Base-by-base conservation (phyloP, 495 filamentous ascomycete species). In the Neurospora sp. region DNA sequence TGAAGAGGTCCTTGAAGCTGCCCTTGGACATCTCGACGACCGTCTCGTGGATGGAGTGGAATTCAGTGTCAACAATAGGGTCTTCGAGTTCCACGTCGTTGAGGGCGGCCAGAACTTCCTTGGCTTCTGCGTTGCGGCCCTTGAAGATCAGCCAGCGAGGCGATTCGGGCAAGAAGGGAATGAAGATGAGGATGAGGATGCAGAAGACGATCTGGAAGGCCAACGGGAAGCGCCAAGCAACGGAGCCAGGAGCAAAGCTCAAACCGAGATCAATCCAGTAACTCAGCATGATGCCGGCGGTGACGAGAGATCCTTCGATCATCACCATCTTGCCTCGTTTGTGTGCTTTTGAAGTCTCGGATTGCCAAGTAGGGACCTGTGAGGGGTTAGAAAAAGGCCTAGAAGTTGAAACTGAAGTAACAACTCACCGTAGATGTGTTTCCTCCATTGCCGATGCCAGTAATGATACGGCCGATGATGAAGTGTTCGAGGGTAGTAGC, bases 241-340 rank as follows among this genome's bases (percentile, higher is more conserved):
- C 88, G 20, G 87, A 86, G 73, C 79, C 88, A 71, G 89, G 86
- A 54, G 91, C 79, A 73, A 90, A 94, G 41, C 89, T 88, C 62
- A 93, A 85, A 23, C 87, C 93, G 69, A 92, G 91, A 74, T 90
- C 89, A 69, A 94, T 86, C 92, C 92, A 95, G 82, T 94, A 93
- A 77, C 86, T 88, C 78, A 93, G 83, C 74, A 88, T 90, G 75
- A 93, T 89, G 76, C 92, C 92, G 41, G 87, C 87, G 4, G 91
- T 92, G 76, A 93, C 91, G 80, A 93, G 84, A 18, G 91, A 91
- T 39, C 86, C 85, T 80, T 93, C 91, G 71, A 94, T 90, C 91
- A 93, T 93, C 79, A 94, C 90, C 77, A 94, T 83, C 75, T 91
- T 91, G 16, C 93, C 92, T 77, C 91, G 87, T 70, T 88, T 87